Conservation (phyloP, 83 land plant genomes). For the Thuja plicata region DNA sequence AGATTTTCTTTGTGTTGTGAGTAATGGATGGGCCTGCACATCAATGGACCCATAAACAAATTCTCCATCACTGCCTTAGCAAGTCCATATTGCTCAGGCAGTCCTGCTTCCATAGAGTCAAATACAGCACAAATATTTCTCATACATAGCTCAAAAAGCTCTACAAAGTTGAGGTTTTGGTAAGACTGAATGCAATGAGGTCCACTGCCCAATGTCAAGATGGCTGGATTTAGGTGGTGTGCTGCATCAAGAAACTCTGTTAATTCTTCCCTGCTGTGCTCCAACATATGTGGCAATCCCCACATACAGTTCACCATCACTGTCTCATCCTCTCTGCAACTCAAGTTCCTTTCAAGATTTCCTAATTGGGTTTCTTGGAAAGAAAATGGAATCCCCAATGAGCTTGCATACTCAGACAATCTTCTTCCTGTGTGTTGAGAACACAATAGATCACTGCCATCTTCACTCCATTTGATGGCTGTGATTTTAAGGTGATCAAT, state of each 20-base stretch:
- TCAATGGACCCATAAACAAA: conserved; percentile 27
- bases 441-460: not conserved
- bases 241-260: conserved; percentile 18
- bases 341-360: conserved; percentile 2
- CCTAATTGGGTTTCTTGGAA: conserved; percentile 24
- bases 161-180: not conserved
- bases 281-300: conserved; percentile 28
- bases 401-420: conserved; percentile 10
- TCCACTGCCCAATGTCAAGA: conserved; percentile 25
- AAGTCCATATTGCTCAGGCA: conserved; percentile 11
- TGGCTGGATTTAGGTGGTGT: conserved; percentile 13
- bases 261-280: conserved; percentile 1
- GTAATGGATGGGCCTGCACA: conserved; percentile 16
- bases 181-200: not conserved
- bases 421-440: conserved; percentile 20
- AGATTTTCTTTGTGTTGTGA: not conserved
- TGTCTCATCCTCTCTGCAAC: conserved; percentile 10
- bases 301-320: conserved; percentile 30
- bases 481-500: conserved; percentile 10
- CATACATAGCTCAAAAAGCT: conserved; percentile 13
- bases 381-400: conserved; percentile 17
- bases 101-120: conserved; percentile 23
- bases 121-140: conserved; percentile 22
- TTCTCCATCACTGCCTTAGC: conserved; percentile 28
- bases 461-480: conserved; percentile 20